Evolutionary conservation across 805 yeast species (phyloP).

Genomic region (Wickerhamiella shivajii): DNA sequence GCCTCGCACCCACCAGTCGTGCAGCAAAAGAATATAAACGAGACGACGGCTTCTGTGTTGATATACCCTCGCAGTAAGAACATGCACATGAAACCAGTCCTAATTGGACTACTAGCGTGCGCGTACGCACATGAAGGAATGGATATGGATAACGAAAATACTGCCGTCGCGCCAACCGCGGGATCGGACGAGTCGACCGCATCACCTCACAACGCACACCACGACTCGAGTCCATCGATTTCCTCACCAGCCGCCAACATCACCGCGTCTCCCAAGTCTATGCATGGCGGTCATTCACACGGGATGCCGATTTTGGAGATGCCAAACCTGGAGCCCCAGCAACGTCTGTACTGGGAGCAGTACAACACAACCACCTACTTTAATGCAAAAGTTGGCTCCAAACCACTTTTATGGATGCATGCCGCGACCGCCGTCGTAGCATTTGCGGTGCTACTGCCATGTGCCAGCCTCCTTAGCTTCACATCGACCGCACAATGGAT

Average conservation of each 20-base stretch:
- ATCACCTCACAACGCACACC: no score
- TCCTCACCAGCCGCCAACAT: background rate
- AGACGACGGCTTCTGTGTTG: no score
- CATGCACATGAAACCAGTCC: no score
- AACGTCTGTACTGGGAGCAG: slow-evolving; percentile 58
- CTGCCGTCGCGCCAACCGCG: no score
- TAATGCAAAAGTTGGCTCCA: slow-evolving; percentile 31
- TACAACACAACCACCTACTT: slow-evolving; percentile 70
- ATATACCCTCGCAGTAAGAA: no score
- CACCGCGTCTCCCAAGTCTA: slow-evolving; percentile 1
- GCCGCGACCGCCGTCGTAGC: slow-evolving; percentile 31
- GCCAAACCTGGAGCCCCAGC: slow-evolving; percentile 54
- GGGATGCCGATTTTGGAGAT: slow-evolving; percentile 36
- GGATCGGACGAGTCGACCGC: no score
- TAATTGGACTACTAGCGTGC: no score
- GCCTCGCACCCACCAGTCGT: no score
- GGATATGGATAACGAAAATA: no score
- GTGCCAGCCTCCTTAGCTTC: slow-evolving; percentile 48
- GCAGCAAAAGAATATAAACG: no score
- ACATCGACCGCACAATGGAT: slow-evolving; percentile 37
- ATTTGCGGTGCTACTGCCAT: slow-evolving; percentile 48
- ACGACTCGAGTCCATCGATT: no score
- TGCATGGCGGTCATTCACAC: slow-evolving; percentile 10
- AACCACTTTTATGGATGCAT: slow-evolving; percentile 42
- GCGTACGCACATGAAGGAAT: no score